Evolutionary conservation across 2,329 filamentous ascomycete species (phyloP).

Genomic region (Grosmannia serpens): DNA sequence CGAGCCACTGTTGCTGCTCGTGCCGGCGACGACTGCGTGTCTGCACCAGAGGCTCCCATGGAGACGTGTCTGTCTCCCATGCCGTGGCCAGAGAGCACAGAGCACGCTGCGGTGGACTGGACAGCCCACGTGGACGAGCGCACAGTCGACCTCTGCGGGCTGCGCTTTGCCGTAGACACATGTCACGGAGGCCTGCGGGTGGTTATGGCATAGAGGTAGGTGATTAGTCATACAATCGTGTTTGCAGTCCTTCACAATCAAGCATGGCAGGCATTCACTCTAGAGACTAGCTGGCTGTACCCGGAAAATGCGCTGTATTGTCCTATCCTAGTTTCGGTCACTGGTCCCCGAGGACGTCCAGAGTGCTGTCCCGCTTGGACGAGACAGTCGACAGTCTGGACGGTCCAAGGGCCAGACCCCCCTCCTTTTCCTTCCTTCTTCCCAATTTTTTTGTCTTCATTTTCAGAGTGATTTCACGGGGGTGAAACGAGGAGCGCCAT

Average conservation of each 20-base stretch:
- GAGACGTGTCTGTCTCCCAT: neutral
- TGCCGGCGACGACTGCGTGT: neutral
- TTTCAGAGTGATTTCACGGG: too few species aligned
- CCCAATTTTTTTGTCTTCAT: too few species aligned
- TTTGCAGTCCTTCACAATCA: too few species aligned
- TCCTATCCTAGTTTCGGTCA: neutral
- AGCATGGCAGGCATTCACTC: too few species aligned
- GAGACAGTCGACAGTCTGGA: too few species aligned
- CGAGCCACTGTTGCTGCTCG: neutral
- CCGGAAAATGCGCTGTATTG: neutral
- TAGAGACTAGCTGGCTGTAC: too few species aligned
- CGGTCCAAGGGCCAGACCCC: too few species aligned
- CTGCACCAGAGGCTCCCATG: neutral
- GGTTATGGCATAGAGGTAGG: neutral
- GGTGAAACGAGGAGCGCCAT: too few species aligned
- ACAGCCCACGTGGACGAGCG: neutral
- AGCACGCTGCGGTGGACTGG: neutral
- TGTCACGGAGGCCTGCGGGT: neutral
- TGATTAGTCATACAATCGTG: too few species aligned
- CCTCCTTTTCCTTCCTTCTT: too few species aligned
- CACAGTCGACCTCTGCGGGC: neutral
- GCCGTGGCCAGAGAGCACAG: neutral
- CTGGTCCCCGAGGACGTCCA: too few species aligned
- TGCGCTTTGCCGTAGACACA: conserved; percentile 4
- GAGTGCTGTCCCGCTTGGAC: too few species aligned